A percentile compares a stretch with the other conserved stretches of the same genome.
These are phyloP conservation scores for Luvunga scandens DNA, from an alignment of 345 rosid genomes.

Conservation along the genomic window DNA sequence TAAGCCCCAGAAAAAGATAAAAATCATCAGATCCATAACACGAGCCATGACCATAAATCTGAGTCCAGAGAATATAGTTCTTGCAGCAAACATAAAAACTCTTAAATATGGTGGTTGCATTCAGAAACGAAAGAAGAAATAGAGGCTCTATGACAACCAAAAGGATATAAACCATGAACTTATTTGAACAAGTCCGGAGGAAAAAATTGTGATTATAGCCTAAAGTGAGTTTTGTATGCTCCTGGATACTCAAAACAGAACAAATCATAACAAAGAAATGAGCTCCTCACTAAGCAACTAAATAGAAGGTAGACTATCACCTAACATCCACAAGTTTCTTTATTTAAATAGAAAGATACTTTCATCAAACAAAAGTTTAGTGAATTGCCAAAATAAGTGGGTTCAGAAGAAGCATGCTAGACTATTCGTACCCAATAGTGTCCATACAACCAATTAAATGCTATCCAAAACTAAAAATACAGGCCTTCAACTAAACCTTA, in stretches of 20 bases:
- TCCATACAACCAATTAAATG: neutral
- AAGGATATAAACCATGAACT: neutral
- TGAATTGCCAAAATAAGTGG: neutral
- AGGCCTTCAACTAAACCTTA: neutral
- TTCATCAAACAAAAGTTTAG: neutral
- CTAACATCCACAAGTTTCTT: neutral
- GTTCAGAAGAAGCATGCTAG: neutral
- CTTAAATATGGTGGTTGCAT: neutral
- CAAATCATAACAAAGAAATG: neutral
- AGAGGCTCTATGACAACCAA: neutral
- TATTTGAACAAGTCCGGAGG: neutral
- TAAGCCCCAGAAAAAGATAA: neutral
- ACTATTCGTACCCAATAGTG: neutral
- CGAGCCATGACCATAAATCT: neutral
- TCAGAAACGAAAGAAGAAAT: neutral
- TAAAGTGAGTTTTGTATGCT: neutral
- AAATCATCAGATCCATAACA: constrained; percentile 14
- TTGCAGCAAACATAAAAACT: neutral
- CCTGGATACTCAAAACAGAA: neutral
- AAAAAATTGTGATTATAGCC: neutral
- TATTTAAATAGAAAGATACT: neutral
- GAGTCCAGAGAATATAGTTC: neutral
- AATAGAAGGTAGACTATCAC: neutral
- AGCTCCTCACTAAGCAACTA: neutral
- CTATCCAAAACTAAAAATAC: neutral